Evolutionary conservation across 148 eudicot species (phyloP), one percentile per base, ranked within the genome.

Genomic region (Silene latifolia): DNA sequence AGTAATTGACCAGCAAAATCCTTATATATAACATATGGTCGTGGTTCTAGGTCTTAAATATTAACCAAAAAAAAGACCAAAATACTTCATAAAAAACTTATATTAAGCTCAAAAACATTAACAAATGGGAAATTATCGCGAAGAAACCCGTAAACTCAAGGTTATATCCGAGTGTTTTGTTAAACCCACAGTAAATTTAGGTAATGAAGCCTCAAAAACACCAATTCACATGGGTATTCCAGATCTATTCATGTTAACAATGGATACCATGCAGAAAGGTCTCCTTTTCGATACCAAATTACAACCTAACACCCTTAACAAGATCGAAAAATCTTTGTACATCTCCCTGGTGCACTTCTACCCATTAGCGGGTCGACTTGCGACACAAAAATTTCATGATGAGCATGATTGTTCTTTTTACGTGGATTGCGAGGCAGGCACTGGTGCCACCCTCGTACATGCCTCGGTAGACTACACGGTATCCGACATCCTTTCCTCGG

Each of bases 391-490:
- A 23, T 8, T 29, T 14, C 8, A 47, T 3, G 66, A 73, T 0
- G 35, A 72, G 23, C 69, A 75, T 39, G 32, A 64, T 35, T 67
- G 72, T 67, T 67, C 21, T 6, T 46, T 78, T 15, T 72, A 23
- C 2, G 19, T 78, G 5, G 69, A 63, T 19, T 86, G 87, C 39
- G 81, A 84, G 61, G 82, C 84, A 60, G 83, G 78, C 47, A 65
- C 82, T 42, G 93, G 93, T 1, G 88, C 72, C 0, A 73, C 77
- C 12, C 80, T 89, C 72, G 19, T 86, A 20, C 85, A 87, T 60
- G 63, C 56, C 5, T 81, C 78, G 15, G 39, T 42, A 11, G 82
- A 74, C 39, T 17, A 79, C 39, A 56, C 9, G 7, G 13, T 84
- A 3, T 24, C 29, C 0, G 84, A 85, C 56, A 10, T 89, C 58